Evolutionary conservation across 2,329 filamentous ascomycete species (phyloP), one percentile per base, ranked within the genome.

Genomic region (Stenocarpella maydis): DNA sequence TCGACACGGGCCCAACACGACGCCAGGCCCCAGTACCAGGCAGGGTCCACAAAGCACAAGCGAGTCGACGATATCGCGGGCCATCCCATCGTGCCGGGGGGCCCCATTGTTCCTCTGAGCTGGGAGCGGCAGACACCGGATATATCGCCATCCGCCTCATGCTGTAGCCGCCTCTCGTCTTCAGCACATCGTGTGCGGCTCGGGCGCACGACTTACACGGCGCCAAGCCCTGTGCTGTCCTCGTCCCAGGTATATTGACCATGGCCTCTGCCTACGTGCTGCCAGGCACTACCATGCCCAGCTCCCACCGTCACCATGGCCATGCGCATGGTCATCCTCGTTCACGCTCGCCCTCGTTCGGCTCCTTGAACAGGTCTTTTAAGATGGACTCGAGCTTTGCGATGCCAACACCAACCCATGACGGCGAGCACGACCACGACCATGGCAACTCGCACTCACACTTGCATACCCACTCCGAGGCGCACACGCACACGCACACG

Each of bases 191-290:
- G 45, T 39, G 31, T 26, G 41, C 50, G 52, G 28, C 21, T 45
- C 41, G 47, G 54, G 67, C 41, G 53, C 53, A 37, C 47, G 49
- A 54, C 54, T 49, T 68, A 49, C 9, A 50, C 31, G 24, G 43
- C 43, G 52, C 64, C 34, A 53, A 53, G 49, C 21, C 37, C 26
- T 28, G 31, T 65, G 49, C 61, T 47, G 37, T 45, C 65, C 52
- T 55, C 49, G 43, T 24, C 53, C 26, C 24, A 6, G 65, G 45
- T 63, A 21, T 45, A 52, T 41, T n/a, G 66, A 78, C 69, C 68
- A 86, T 86, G 84, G 82, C 84, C 70, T 84, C 86, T 45, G 84
- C 86, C 26, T 88, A 87, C 75, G 80, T 82, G 64, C 77, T 88
- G 67, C 86, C 86, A n/a, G 82, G 84, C 43, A 81, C 85, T 43